These are phyloP conservation scores for Phyllosticta capitalensis DNA, from an alignment of 2,329 filamentous ascomycete genomes.

Conservation along the genomic window DNA sequence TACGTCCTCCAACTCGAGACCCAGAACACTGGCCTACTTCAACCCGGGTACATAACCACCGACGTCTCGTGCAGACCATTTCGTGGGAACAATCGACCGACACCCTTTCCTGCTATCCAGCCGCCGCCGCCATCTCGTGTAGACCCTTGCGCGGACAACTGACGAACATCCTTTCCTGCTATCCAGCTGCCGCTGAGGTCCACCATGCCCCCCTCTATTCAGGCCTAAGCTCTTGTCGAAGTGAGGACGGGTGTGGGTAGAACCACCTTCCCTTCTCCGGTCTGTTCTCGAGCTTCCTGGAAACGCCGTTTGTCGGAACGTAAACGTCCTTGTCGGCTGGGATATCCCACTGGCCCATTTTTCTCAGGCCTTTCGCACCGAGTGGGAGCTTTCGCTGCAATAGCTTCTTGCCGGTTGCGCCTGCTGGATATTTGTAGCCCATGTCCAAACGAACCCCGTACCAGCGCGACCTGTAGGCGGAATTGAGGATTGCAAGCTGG, in stretches of 20 bases:
- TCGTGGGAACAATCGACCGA: too few species aligned
- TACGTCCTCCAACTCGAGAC: too few species aligned
- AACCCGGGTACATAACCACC: too few species aligned
- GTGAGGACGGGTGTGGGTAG: neutral
- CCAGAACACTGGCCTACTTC: too few species aligned
- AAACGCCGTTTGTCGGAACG: neutral
- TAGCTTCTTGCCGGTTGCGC: neutral
- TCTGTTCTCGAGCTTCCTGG: neutral
- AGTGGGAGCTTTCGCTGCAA: neutral
- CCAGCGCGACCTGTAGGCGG: neutral
- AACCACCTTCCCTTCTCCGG: neutral
- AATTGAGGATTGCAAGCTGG: neutral
- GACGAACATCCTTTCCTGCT: too few species aligned
- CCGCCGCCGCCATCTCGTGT: too few species aligned
- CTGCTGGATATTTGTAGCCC: neutral
- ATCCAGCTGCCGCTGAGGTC: too few species aligned
- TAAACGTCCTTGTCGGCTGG: neutral
- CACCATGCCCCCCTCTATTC: neutral
- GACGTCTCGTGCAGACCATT: too few species aligned
- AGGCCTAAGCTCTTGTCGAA: neutral
- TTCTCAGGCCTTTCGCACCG: neutral
- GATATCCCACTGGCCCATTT: neutral
- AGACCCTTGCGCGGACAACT: too few species aligned
- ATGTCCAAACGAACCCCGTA: neutral
- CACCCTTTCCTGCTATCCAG: too few species aligned